phyloP scores from a whole-genome alignment of 2,329 filamentous ascomycete genomes.

The Fusarium chaquense region DNA sequence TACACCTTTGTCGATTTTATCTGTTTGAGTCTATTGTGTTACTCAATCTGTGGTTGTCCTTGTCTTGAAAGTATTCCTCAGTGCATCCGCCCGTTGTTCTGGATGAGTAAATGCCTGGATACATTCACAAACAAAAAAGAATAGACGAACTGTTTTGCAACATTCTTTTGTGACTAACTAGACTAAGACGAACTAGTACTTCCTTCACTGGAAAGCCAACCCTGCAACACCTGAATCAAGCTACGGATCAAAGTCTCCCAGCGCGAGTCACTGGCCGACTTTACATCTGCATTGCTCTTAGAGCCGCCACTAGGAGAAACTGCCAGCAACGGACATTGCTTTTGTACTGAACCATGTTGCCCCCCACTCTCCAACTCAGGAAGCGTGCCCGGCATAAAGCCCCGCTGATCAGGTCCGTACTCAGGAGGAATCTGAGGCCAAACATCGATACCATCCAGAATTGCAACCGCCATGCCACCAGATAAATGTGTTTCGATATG shows the following conservation, averaged over 20 bases:
- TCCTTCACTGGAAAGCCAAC: not conserved
- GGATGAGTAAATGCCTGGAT: not conserved
- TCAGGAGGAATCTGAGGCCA: slow-evolving; percentile 13
- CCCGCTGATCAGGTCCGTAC: slow-evolving; percentile 13
- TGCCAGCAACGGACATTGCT: not conserved
- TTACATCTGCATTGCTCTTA: not conserved
- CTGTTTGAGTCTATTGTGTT: no score
- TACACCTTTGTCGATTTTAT: no score
- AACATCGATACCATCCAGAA: slow-evolving; percentile 3
- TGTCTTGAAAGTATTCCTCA: not conserved
- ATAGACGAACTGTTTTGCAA: not conserved
- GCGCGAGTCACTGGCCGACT: not conserved
- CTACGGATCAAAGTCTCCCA: not conserved
- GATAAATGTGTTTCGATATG: slow-evolving; percentile 7
- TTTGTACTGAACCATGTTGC: not conserved
- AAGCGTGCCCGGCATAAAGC: slow-evolving; percentile 3
- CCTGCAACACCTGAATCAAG: not conserved
- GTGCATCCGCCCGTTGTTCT: no score
- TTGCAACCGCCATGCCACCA: slow-evolving; percentile 3
- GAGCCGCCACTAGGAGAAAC: not conserved
- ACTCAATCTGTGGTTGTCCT: not conserved
- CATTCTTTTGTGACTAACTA: not conserved
- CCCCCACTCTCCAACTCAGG: not conserved
- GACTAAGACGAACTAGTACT: not conserved
- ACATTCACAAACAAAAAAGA: not conserved